Evolutionary conservation across 805 yeast genomes (phyloP).

Genomic region (Wickerhamomyces silvicola): DNA sequence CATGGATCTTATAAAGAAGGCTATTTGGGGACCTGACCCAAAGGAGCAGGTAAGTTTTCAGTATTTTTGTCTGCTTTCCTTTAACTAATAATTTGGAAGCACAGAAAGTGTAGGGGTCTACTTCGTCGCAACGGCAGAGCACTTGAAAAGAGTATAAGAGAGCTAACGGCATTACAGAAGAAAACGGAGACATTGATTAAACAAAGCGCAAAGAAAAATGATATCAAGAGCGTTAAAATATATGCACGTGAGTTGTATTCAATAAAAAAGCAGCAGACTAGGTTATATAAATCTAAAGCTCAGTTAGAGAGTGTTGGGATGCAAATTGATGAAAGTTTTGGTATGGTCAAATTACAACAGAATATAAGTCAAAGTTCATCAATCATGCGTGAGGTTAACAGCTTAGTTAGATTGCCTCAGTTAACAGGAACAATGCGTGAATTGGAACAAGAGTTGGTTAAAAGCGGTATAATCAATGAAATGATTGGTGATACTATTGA

Average conservation of each 20-base stretch:
- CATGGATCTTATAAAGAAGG: constrained; percentile 82
- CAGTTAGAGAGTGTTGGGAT: constrained; percentile 78
- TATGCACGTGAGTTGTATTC: constrained; percentile 80
- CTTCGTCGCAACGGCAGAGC: constrained; percentile 82
- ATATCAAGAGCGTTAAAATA: constrained; percentile 63
- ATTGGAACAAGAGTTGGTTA: constrained; percentile 78
- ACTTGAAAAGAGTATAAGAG: constrained; percentile 56
- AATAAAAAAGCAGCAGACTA: constrained; percentile 63
- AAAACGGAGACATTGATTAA: constrained; percentile 76
- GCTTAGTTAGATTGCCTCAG: constrained; percentile 71
- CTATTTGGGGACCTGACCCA: constrained; percentile 96
- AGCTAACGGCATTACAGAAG: constrained; percentile 59
- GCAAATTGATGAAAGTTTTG: constrained; percentile 90
- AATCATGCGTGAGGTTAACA: constrained; percentile 85
- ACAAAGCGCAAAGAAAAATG: constrained; percentile 69
- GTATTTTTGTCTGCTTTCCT: neutral
- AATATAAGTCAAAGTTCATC: constrained; percentile 72
- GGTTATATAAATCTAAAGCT: constrained; percentile 76
- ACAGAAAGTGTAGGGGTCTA: constrained; percentile 66
- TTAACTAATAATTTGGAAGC: constrained; percentile 19
- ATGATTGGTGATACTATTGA: constrained; percentile 93
- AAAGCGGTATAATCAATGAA: constrained; percentile 82
- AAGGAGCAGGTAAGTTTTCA: constrained; percentile 59
- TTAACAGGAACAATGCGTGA: constrained; percentile 78
- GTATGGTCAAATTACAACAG: constrained; percentile 73